A percentile compares a stretch with the other conserved stretches of the same genome.
Evolutionary conservation across 768 basidiomycete species (phyloP).

Genomic region (Russula griseocarnosa): DNA sequence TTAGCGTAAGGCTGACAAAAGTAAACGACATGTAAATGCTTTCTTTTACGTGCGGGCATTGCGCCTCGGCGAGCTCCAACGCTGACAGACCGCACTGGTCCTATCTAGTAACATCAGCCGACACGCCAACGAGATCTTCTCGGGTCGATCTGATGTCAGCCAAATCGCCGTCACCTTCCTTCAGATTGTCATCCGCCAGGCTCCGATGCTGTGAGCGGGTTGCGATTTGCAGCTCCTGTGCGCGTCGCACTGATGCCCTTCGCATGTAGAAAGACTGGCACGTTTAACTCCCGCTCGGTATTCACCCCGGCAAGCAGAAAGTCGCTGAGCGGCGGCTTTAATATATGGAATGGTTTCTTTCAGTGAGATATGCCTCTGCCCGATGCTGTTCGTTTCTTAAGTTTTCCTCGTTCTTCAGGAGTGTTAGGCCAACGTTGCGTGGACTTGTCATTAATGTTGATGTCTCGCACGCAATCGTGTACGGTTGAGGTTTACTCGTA

Average conservation of each 20-base stretch:
- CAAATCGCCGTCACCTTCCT: slow-evolving; percentile 21
- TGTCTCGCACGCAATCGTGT: slow-evolving; percentile 23
- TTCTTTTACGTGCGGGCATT: not conserved
- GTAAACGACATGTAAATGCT: slow-evolving; percentile 22
- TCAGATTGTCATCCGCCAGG: slow-evolving; percentile 25
- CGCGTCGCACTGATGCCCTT: not conserved
- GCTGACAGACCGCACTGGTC: not conserved
- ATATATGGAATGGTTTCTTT: slow-evolving; percentile 28
- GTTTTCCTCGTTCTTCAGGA: slow-evolving; percentile 16
- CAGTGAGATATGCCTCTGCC: slow-evolving; percentile 12
- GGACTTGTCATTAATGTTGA: slow-evolving; percentile 26
- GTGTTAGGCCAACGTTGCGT: slow-evolving; percentile 19
- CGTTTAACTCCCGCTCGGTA: slow-evolving; percentile 25
- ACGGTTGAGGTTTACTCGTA: not conserved
- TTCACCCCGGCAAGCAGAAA: slow-evolving; percentile 20
- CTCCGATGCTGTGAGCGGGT: slow-evolving; percentile 24
- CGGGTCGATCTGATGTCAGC: slow-evolving; percentile 6
- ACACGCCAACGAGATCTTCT: slow-evolving; percentile 18
- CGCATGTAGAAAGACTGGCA: slow-evolving; percentile 8
- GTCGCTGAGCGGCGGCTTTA: slow-evolving; percentile 22
- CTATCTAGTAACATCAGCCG: slow-evolving; percentile 11
- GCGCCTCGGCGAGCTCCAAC: not conserved
- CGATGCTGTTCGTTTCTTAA: not conserved
- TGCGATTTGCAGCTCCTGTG: not conserved
- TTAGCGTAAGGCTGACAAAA: slow-evolving; percentile 18